Evolutionary conservation across 306 rosid species (phyloP), one percentile per base, ranked within the genome.

Genomic region (Trifolium fragiferum): DNA sequence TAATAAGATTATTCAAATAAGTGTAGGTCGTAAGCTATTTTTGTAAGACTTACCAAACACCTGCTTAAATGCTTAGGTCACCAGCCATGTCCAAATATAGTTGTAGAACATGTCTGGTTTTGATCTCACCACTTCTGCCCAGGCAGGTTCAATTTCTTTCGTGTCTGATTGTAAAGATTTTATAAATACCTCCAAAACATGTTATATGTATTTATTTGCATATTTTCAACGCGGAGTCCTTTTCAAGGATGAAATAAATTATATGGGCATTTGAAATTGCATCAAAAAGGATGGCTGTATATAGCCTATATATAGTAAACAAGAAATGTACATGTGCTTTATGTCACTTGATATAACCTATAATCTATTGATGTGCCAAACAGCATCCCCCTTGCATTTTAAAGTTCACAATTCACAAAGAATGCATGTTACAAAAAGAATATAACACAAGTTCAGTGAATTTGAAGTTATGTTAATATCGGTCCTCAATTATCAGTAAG

Each of bases 321-420:
- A 37, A 50, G 65, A 53, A 51, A 13, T 63, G 14, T 37, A 14
- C 54, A 35, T 10, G 12, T 74, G 54, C 46, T 41, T 53, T 74
- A 38, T 76, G 46, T 68, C 49, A 33, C 63, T 38, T 38, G 16
- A 51, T 50, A 35, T 54, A 54, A 51, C 30, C n/a, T n/a, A n/a
- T n/a, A n/a, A n/a, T n/a, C 32, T 19, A 9, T 9, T 20, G 30
- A 20, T 4, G 25, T 5, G 12, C 13, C 32, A 20, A 54, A 54
- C 2, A 4, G 18, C 6, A 54, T 10, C 60, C 30, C 51, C 60
- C 60, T 20, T 54, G 27, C 60, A 54, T 11, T 50, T 50, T 10
- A 50, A 51, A 51, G 59, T 19, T 18, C 59, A 8, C 12, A 53
- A 19, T 53, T 51, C 6, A 51, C 58, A 18, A n/a, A 50, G 55